Percentiles rank a stretch among this genome's conserved stretches.
phyloP scores from a whole-genome alignment of 2,329 filamentous ascomycete genomes.

The Talaromyces sp. region DNA sequence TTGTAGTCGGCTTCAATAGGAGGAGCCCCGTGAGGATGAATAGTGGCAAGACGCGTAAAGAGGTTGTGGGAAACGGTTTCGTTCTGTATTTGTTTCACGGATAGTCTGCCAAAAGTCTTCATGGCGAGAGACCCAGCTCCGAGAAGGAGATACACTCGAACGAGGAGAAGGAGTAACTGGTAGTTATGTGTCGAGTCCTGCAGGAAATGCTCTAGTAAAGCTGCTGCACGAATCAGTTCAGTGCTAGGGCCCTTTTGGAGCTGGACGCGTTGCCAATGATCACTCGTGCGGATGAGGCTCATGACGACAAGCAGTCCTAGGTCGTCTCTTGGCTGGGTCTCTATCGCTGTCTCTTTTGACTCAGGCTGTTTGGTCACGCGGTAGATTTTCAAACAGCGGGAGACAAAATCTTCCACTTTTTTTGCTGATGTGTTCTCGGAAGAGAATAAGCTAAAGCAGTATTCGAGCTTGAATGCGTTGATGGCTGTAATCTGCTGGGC shows the following conservation, averaged over 20 bases:
- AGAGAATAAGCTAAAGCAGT: constrained; percentile 33
- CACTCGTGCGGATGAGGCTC: constrained; percentile 30
- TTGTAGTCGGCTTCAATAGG: constrained; percentile 36
- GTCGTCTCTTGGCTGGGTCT: constrained; percentile 41
- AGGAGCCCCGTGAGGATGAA: constrained; percentile 41
- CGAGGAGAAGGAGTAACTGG: constrained; percentile 38
- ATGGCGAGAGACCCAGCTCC: constrained; percentile 44
- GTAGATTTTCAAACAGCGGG: constrained; percentile 33
- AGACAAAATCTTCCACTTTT: constrained; percentile 32
- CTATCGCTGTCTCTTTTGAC: constrained; percentile 30
- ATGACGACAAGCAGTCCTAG: constrained; percentile 40
- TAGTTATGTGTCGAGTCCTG: constrained; percentile 44
- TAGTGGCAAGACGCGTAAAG: constrained; percentile 42
- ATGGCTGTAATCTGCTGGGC: constrained; percentile 29
- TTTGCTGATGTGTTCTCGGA: constrained; percentile 21
- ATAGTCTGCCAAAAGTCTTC: constrained; percentile 40
- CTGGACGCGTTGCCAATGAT: constrained; percentile 13
- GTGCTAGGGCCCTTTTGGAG: constrained; percentile 19
- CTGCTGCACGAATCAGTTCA: constrained; percentile 32
- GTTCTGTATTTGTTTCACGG: constrained; percentile 46
- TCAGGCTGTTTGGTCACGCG: constrained; percentile 19
- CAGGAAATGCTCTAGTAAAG: constrained; percentile 35
- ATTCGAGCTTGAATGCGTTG: constrained; percentile 41
- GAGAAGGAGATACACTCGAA: constrained; percentile 39
- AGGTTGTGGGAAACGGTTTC: constrained; percentile 45